These are phyloP conservation scores for Talaromyces liani DNA, from an alignment of 495 filamentous ascomycete genomes.

Conservation along the genomic window DNA sequence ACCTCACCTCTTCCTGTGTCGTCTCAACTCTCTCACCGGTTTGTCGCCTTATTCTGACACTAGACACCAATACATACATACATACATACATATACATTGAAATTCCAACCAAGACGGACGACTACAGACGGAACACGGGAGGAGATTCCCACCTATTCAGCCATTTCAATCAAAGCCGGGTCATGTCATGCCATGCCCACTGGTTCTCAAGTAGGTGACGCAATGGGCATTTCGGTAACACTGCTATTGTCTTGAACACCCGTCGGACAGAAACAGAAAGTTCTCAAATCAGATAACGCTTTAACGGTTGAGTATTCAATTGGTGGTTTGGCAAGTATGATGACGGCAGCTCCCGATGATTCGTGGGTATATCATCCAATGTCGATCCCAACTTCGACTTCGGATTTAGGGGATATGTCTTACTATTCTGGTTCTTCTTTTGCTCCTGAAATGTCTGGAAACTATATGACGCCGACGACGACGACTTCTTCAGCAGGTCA, in stretches of 20 bases:
- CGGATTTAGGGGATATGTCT: neutral
- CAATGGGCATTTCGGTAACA: neutral
- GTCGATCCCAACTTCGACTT: neutral
- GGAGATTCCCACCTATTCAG: neutral
- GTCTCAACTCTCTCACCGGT: neutral
- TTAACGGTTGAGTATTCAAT: neutral
- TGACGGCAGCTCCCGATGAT: conserved; percentile 1
- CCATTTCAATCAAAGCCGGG: neutral
- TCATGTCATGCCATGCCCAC: neutral
- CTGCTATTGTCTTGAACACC: neutral
- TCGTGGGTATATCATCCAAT: conserved; percentile 1
- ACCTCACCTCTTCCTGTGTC: neutral
- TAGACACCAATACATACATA: neutral
- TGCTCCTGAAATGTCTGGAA: neutral
- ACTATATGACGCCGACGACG: neutral
- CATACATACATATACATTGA: neutral
- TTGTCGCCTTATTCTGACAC: neutral
- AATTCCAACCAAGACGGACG: neutral
- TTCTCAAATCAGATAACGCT: neutral
- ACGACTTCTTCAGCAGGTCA: neutral
- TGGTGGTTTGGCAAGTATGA: neutral
- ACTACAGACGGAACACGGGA: neutral
- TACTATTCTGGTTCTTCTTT: neutral
- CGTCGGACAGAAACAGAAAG: neutral
- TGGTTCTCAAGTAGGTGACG: neutral